Evolutionary conservation across 164 flowering plant species (phyloP).

Genomic region (Liquidambar formosana): DNA sequence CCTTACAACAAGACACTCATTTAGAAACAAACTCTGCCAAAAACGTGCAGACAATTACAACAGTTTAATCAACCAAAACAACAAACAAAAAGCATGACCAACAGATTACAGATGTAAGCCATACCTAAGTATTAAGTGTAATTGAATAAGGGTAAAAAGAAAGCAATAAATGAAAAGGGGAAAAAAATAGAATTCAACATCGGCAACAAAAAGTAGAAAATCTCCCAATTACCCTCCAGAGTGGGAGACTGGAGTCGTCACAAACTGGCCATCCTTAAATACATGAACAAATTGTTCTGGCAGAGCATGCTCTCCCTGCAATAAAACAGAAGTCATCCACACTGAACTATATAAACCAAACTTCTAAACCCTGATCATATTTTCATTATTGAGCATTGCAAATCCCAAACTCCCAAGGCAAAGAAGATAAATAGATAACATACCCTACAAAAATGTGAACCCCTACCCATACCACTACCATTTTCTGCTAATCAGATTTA

Average conservation of each 20-base stretch:
- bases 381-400: too few relatives aligned
- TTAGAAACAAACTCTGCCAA: constrained; percentile 7
- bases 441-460: too few relatives aligned
- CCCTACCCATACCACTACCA: too few relatives aligned
- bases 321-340: constrained; percentile 3
- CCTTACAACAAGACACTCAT: constrained; percentile 9
- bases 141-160: constrained; percentile 11
- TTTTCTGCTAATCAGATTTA: too few relatives aligned
- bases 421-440: too few relatives aligned
- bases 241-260: constrained; percentile 79
- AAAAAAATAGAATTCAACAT: not conserved
- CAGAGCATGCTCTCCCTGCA: constrained; percentile 85
- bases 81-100: constrained; percentile 6
- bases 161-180: not conserved
- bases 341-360: not conserved
- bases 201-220: not conserved
- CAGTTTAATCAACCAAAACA: not conserved
- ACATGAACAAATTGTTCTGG: constrained; percentile 65
- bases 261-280: constrained; percentile 63
- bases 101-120: not conserved
- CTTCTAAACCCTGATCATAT: not conserved
- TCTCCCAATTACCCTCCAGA: constrained; percentile 64
- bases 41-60: constrained; percentile 10
- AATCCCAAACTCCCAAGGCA: too few relatives aligned
- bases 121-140: constrained; percentile 7